Evolutionary conservation across 768 basidiomycete genomes (phyloP).

Genomic region (Lentinula raphanica): DNA sequence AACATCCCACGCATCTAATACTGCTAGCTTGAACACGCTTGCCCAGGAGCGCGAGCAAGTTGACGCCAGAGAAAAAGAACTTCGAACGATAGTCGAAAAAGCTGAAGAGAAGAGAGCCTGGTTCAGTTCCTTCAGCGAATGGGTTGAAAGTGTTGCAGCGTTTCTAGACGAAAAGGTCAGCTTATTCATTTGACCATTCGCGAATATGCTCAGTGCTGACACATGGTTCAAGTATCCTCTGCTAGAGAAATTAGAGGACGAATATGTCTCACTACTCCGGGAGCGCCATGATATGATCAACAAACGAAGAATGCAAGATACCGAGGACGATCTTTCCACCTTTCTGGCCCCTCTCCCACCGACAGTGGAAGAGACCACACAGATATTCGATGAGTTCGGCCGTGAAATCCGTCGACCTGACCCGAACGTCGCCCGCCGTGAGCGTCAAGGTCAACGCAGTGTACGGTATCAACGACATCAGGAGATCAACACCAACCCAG

Average conservation of each 20-base stretch:
- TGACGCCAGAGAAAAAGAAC: constrained; percentile 62
- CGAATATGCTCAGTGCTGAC: not conserved
- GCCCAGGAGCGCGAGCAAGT: constrained; percentile 61
- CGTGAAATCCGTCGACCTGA: constrained; percentile 43
- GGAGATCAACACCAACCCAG: constrained; percentile 15
- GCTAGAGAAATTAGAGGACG: constrained; percentile 74
- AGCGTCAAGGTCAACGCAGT: constrained; percentile 55
- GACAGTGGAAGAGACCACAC: constrained; percentile 17
- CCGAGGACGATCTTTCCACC: constrained; percentile 71
- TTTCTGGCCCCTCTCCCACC: constrained; percentile 54
- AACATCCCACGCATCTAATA: constrained; percentile 62
- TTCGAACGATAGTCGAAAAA: constrained; percentile 67
- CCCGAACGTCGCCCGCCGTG: constrained; percentile 38
- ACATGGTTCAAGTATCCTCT: constrained; percentile 56
- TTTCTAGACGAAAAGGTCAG: constrained; percentile 85
- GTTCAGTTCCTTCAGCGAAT: constrained; percentile 74
- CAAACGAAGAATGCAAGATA: constrained; percentile 67
- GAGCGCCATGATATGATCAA: constrained; percentile 69
- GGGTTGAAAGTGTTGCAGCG: constrained; percentile 77
- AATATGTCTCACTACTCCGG: constrained; percentile 64
- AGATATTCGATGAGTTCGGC: constrained; percentile 56
- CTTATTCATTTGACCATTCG: not conserved
- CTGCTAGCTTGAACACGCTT: constrained; percentile 49
- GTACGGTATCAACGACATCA: constrained; percentile 29
- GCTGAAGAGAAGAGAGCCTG: constrained; percentile 79